A percentile compares a stretch with the other conserved stretches of the same genome.
Conservation (phyloP, 495 filamentous ascomycete genomes). For the Neurospora tetraspora region DNA sequence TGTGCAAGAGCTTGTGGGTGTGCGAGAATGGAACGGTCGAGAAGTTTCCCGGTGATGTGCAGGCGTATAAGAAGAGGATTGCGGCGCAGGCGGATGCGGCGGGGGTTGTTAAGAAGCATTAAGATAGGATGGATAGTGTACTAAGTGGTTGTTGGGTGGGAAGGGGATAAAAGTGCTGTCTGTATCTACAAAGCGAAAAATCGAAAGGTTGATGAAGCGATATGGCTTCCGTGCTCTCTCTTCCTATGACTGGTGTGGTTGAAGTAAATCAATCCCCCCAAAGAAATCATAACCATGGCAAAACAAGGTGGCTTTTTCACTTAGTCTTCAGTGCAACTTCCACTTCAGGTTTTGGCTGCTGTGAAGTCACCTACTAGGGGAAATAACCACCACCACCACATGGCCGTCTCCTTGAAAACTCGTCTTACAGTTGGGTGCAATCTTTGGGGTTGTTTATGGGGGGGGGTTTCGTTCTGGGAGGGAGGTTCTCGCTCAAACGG, state of each 20-base stretch:
- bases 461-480: neutral
- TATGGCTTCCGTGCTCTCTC: neutral
- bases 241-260: neutral
- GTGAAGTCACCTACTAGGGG: neutral
- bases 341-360: neutral
- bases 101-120: conserved; percentile 64
- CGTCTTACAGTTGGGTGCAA: too few species aligned
- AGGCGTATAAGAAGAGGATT: conserved; percentile 97
- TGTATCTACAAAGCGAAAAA: neutral
- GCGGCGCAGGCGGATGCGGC: conserved; percentile 76
- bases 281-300: neutral
- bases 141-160: neutral
- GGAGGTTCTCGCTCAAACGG: too few species aligned
- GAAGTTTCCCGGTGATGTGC: conserved; percentile 90
- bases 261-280: neutral
- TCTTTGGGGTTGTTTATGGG: neutral
- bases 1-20: conserved; percentile 92
- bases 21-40: conserved; percentile 93
- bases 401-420: neutral
- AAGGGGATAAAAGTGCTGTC: neutral
- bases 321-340: neutral
- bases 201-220: neutral
- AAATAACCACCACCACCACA: neutral
- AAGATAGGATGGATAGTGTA: conserved; percentile 4
- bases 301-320: neutral